phyloP scores from a whole-genome alignment of 306 rosid genomes.

The Alnus rubra region DNA sequence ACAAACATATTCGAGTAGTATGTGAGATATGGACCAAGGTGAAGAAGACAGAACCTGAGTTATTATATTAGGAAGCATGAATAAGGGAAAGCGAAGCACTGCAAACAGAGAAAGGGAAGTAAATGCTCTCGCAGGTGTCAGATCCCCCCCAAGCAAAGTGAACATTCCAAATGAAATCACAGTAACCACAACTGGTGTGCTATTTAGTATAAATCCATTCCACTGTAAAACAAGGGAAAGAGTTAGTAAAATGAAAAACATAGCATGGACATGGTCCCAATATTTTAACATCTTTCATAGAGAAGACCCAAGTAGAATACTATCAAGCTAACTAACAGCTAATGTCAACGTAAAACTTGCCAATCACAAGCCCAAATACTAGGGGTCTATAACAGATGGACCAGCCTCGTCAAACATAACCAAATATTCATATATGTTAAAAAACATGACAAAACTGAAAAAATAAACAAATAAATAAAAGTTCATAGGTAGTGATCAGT shows the following conservation, averaged over 20 bases:
- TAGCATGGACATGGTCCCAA: conserved; percentile 2
- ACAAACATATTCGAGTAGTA: neutral
- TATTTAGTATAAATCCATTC: conserved; percentile 77
- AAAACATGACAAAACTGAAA: neutral
- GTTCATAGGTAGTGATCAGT: neutral
- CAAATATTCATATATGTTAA: neutral
- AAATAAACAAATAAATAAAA: neutral
- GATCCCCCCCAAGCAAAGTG: conserved; percentile 88
- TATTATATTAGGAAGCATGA: conserved; percentile 95
- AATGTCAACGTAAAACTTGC: neutral
- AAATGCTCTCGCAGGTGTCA: conserved; percentile 96
- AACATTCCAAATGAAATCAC: conserved; percentile 93
- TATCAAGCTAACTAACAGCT: conserved; percentile 19
- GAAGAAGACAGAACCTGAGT: conserved; percentile 66
- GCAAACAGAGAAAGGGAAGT: conserved; percentile 93
- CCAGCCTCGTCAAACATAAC: neutral
- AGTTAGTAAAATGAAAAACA: conserved; percentile 22
- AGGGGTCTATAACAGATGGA: neutral
- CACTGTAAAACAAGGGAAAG: conserved; percentile 58
- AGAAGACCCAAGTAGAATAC: conserved; percentile 10
- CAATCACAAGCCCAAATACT: neutral
- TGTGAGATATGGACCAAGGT: neutral
- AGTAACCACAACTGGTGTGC: conserved; percentile 90
- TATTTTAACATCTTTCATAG: conserved; percentile 14
- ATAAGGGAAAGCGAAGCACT: conserved; percentile 95